Base-by-base conservation (phyloP, 163 green algal genomes). In the Scenedesmus sp. region DNA sequence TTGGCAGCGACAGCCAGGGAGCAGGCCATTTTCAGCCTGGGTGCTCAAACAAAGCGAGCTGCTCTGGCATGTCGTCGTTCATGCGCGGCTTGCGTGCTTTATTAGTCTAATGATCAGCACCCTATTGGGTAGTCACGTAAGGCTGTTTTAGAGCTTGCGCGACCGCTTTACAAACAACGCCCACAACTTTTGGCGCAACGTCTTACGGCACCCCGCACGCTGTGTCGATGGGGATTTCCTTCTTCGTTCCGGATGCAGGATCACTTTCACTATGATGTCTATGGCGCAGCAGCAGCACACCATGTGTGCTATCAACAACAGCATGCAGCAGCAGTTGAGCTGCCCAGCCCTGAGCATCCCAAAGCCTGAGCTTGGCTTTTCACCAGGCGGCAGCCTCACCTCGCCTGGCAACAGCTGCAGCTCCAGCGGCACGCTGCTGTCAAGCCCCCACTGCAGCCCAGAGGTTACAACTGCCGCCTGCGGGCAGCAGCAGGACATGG, bases 371-470 rank as follows among this genome's bases (percentile, higher is more conserved):
- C 83, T 77, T 57, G 57, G 16, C 83, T 77, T 13, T n/a, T 6
- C 23, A 88, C 57, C 34, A 57, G 57, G 57, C 57, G 67, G 67
- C n/a, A n/a, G 20, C 54, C 23, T 76, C 59, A 88, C 3, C 4
- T 88, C 18, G 16, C 54, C 54, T 6, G 54, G 54, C 57, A 54
- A 26, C 55, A 92, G 88, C 88, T 84, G 88, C 77, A 83, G 77
- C 77, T 92, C 79, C 6, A 88, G 59, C 56, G 79, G 76, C 59
- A 92, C 88, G 26, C 23, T 73, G n/a, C 73, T 81, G 34, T 52
- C 60, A 18, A 56, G 70, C 86, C 10, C 64, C 23, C 56, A 26
- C 70, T 26, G 73, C 86, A 56, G 86, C 86, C 8, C 34, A 26
- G 86, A 16, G 13, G 16, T 26, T 34, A 62, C 56, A 57, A 76